These are phyloP conservation scores for Xylariaceae sp. DNA, from an alignment of 2,329 filamentous ascomycete genomes.

Conservation along the genomic window DNA sequence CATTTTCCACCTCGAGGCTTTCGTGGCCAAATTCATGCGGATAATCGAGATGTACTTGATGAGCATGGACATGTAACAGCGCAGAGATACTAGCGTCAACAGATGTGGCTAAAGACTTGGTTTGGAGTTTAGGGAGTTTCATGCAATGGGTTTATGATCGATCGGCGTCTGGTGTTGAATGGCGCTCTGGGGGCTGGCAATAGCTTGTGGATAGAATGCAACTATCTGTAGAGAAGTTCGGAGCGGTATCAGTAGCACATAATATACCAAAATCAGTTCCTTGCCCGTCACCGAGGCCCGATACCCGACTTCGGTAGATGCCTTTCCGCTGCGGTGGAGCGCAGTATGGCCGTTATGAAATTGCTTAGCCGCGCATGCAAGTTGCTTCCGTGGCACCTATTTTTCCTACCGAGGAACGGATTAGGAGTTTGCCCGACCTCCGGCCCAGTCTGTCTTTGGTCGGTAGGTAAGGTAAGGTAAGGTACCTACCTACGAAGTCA, in stretches of 20 bases:
- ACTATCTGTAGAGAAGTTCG: background rate
- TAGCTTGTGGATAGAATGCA: conserved; percentile 4
- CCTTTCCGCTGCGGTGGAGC: conserved; percentile 20
- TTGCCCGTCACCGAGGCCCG: conserved; percentile 22
- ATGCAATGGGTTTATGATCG: background rate
- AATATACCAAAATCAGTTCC: background rate
- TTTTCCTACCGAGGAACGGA: background rate
- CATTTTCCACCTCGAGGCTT: conserved; percentile 97
- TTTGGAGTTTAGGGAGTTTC: conserved; percentile 28
- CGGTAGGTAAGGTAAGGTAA: too few relatives aligned
- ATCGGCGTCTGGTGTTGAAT: conserved; percentile 1
- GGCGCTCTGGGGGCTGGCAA: background rate
- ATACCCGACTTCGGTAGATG: background rate
- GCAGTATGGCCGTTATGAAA: conserved; percentile 9
- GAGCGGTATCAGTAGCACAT: too few relatives aligned
- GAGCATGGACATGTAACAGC: conserved; percentile 74
- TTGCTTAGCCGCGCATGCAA: background rate
- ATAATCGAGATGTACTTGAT: conserved; percentile 90
- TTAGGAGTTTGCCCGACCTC: conserved; percentile 1
- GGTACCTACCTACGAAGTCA: too few relatives aligned
- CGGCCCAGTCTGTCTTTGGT: conserved; percentile 1
- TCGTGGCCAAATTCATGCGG: conserved; percentile 98
- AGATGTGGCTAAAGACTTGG: conserved; percentile 14
- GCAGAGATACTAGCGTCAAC: background rate
- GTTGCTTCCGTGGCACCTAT: too few relatives aligned